Percentiles rank a stretch among this genome's conserved stretches.
Conservation (phyloP, 768 basidiomycete species). For the Lentinula guzmanii region DNA sequence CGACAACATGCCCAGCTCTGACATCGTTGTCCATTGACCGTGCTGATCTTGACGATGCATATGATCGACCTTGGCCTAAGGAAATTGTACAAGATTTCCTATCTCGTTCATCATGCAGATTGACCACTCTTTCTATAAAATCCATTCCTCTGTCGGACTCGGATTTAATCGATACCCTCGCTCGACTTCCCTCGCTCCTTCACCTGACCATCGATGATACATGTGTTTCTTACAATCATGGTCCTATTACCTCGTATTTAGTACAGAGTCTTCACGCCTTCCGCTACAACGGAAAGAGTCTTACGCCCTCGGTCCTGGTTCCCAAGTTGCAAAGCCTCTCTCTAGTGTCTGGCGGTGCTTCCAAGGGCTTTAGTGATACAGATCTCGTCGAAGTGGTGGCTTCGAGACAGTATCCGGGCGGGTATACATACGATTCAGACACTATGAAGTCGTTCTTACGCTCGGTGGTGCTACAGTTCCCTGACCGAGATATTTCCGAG, state of each 20-base stretch:
- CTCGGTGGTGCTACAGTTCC: background rate
- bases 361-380: background rate
- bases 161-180: background rate
- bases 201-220: background rate
- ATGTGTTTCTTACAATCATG: background rate
- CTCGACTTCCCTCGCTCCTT: background rate
- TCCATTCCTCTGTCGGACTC: background rate
- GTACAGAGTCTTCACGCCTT: background rate
- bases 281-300: background rate
- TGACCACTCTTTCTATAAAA: background rate
- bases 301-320: background rate
- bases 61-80: background rate
- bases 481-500: background rate
- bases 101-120: background rate
- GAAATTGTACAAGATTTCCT: background rate
- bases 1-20: background rate
- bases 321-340: background rate
- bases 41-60: background rate
- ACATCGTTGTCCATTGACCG: background rate
- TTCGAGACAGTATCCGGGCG: background rate
- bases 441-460: background rate
- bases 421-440: background rate
- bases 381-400: background rate
- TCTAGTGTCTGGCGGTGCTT: background rate
- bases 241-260: background rate